Evolutionary conservation across 306 rosid genomes (phyloP).

Genomic region (Acmispon strigosus): DNA sequence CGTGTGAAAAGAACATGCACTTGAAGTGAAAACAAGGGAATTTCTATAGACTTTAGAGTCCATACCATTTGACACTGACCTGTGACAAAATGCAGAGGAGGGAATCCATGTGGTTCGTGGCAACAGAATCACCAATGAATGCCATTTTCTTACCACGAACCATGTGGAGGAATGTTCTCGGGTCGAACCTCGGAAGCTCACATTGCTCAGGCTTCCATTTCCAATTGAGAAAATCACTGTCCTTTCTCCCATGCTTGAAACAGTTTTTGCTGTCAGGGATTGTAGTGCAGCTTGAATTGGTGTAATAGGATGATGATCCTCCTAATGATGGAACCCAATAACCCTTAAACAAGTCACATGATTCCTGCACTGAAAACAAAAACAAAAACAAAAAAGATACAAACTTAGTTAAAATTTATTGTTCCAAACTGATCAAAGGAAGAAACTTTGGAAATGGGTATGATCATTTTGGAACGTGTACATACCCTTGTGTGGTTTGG

Average conservation of each 20-base stretch:
- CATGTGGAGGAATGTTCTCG: constrained; percentile 41
- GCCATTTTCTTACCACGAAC: constrained; percentile 72
- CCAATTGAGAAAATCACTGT: constrained; percentile 73
- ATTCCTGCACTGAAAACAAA: constrained; percentile 31
- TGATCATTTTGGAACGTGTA: neutral
- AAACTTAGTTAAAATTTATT: neutral
- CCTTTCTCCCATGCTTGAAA: constrained; percentile 66
- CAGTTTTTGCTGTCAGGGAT: constrained; percentile 83
- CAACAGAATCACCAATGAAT: constrained; percentile 83
- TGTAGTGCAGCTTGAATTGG: constrained; percentile 58
- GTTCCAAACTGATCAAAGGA: neutral
- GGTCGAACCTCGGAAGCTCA: constrained; percentile 54
- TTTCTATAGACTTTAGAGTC: no score
- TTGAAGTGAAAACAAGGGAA: neutral
- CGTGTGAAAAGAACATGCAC: neutral
- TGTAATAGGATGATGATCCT: constrained; percentile 40
- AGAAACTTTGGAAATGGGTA: neutral
- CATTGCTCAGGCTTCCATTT: constrained; percentile 80
- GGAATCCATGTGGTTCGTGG: constrained; percentile 86
- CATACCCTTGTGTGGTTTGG: constrained; percentile 39
- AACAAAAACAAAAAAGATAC: neutral
- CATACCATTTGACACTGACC: constrained; percentile 32
- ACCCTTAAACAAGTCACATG: constrained; percentile 66
- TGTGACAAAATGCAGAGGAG: constrained; percentile 74
- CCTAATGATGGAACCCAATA: constrained; percentile 44